phyloP scores from a whole-genome alignment of 495 filamentous ascomycete species.

The Trichocladium uniseriatum region DNA sequence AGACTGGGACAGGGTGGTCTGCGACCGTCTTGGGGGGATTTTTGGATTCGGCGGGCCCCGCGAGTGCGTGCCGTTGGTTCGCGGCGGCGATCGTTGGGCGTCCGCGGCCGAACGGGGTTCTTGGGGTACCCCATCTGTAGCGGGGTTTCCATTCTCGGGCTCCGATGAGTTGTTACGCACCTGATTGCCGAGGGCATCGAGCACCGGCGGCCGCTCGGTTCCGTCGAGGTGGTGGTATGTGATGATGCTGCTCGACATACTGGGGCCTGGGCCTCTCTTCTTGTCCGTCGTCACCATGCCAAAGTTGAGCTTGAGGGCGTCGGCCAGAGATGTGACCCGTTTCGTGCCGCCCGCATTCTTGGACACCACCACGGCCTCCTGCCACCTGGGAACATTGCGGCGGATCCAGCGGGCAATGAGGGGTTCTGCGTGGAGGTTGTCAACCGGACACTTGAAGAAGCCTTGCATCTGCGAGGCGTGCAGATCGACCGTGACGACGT shows the following conservation, averaged over 20 bases:
- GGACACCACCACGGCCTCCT: slow-evolving; percentile 87
- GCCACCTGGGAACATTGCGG: slow-evolving; percentile 78
- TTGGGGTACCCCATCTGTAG: slow-evolving; percentile 12
- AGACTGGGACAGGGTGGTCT: slow-evolving; percentile 27
- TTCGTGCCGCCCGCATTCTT: slow-evolving; percentile 98
- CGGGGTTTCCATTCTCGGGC: slow-evolving; percentile 18
- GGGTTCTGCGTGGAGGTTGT: slow-evolving; percentile 94
- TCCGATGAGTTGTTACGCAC: slow-evolving; percentile 25
- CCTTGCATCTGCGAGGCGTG: slow-evolving; percentile 98
- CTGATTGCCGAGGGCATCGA: slow-evolving; percentile 23
- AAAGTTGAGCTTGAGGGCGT: slow-evolving; percentile 94
- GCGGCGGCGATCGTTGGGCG: slow-evolving; percentile 32
- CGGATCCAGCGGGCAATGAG: slow-evolving; percentile 94
- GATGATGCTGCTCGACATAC: slow-evolving; percentile 63
- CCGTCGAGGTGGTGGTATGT: slow-evolving; percentile 44
- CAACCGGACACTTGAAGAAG: slow-evolving; percentile 96
- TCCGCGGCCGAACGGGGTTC: slow-evolving; percentile 24
- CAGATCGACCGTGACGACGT: slow-evolving; percentile 94
- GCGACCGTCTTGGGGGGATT: slow-evolving; percentile 18
- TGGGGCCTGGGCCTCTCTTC: slow-evolving; percentile 49
- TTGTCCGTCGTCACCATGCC: slow-evolving; percentile 93
- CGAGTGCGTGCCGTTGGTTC: slow-evolving; percentile 23
- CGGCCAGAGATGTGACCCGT: slow-evolving; percentile 89
- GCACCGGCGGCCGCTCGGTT: slow-evolving; percentile 27
- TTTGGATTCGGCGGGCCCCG: slow-evolving; percentile 19